Percentiles rank a stretch among this genome's conserved stretches.
Evolutionary conservation across 768 basidiomycete genomes (phyloP).

Genomic region (Leccinum ochraceum): DNA sequence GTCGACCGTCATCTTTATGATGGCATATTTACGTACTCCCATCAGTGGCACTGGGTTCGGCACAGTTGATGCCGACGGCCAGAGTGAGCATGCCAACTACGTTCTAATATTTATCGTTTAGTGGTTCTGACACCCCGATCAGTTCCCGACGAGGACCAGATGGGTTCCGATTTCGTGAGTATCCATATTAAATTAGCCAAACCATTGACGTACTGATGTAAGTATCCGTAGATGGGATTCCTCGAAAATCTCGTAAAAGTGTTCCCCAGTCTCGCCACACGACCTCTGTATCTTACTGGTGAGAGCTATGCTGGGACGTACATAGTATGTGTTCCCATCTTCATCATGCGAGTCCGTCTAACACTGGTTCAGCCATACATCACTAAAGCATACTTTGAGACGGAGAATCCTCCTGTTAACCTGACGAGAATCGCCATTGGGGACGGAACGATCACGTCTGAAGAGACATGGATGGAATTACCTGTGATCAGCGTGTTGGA

Average conservation of each 20-base stretch:
- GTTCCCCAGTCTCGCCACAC: slow-evolving; percentile 64
- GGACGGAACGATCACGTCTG: slow-evolving; percentile 57
- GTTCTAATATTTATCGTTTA: background rate
- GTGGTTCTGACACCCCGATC: slow-evolving; percentile 13
- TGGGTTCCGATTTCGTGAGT: slow-evolving; percentile 50
- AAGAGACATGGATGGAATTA: slow-evolving; percentile 47
- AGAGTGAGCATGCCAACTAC: slow-evolving; percentile 39
- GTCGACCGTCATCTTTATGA: slow-evolving; percentile 3
- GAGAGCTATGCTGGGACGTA: slow-evolving; percentile 76
- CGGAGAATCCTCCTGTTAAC: slow-evolving; percentile 62
- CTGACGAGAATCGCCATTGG: slow-evolving; percentile 69
- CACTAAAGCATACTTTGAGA: slow-evolving; percentile 63
- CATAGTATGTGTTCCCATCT: slow-evolving; percentile 50
- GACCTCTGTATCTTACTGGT: slow-evolving; percentile 69
- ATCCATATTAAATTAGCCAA: background rate
- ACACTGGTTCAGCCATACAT: slow-evolving; percentile 64
- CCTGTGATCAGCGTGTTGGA: slow-evolving; percentile 63
- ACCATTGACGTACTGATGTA: background rate
- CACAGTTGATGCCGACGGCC: slow-evolving; percentile 59
- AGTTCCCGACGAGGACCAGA: slow-evolving; percentile 63
- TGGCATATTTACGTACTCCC: background rate
- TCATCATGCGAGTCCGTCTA: background rate
- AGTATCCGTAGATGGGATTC: slow-evolving; percentile 58
- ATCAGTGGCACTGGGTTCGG: slow-evolving; percentile 61
- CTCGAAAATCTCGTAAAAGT: slow-evolving; percentile 69